Evolutionary conservation across 1,284 basidiomycete species (phyloP), one percentile per base, ranked within the genome.

Genomic region (Omphalotus olearius): DNA sequence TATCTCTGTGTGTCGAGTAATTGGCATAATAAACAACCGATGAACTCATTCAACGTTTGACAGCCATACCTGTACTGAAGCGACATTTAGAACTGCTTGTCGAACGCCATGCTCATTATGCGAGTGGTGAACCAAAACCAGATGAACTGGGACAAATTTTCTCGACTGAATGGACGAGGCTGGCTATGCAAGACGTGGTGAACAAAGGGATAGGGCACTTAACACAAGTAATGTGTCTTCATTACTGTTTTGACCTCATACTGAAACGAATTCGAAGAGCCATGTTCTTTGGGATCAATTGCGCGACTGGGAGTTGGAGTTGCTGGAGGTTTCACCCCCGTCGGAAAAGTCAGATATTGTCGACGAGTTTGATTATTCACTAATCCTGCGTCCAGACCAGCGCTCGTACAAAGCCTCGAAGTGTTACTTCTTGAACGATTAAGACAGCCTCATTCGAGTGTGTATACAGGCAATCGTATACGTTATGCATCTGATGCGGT

Each of bases 291-390:
- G 89, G 88, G 80, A 89, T 57, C 56, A 74, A 25, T 80, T 82
- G 64, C 72, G 80, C 18, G 84, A 91, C 51, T 93, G 91, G 87
- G 87, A 90, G 61, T 60, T 88, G 48, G 78, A 83, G 50, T 66
- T 74, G 41, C 67, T 93, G 17, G 79, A 82, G 47, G 63, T 64
- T 0, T 67, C 74, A 6, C 54, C 72, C 5, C 61, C 61, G 10
- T 59, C 68, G 6, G 78, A 84, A 55, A 79, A 66, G 85, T 86
- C 40, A 69, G 54, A 17, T 33, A 40, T 36, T 6, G 26, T 17
- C 33, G 41, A 16, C 40, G 45, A 17, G 42, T 35, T 16, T 50
- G n/a, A 30, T 33, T 17, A 18, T 38, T 37, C 39, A 17, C 51
- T 39, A 30, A 16, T 41, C 3, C 33, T 55, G 41, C 3, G 7